phyloP scores from a whole-genome alignment of 2,329 filamentous ascomycete genomes.

The Chaetomiaceae sp. region DNA sequence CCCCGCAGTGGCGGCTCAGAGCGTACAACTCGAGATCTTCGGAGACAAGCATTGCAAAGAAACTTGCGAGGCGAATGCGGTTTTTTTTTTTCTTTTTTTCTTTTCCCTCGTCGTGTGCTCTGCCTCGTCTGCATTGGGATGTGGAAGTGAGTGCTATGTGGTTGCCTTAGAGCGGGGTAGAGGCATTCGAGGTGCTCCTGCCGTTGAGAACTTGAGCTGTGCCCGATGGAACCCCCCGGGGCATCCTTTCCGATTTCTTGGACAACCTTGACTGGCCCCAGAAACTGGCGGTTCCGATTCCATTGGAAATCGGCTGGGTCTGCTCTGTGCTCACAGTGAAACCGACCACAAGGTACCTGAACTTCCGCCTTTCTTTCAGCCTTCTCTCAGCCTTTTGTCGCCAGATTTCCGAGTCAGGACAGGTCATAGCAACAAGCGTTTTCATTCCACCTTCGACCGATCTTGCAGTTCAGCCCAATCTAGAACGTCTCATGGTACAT shows the following conservation, averaged over 20 bases:
- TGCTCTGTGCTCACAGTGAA: background rate
- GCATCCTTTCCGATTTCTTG: no score
- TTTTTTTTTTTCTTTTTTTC: no score
- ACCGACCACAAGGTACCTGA: background rate
- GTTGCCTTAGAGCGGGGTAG: no score
- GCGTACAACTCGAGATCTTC: background rate
- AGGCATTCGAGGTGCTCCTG: no score
- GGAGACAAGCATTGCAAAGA: background rate
- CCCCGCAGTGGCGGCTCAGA: slow-evolving; percentile 9
- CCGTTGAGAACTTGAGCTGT: no score
- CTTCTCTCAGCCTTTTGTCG: background rate
- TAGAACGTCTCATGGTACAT: background rate
- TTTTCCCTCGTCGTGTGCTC: no score
- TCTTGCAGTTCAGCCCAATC: background rate
- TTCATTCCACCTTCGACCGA: background rate
- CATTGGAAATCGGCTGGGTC: no score
- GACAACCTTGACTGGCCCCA: no score
- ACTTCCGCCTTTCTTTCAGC: background rate
- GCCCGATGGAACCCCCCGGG: no score
- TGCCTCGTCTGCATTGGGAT: background rate
- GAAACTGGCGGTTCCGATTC: no score
- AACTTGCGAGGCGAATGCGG: background rate
- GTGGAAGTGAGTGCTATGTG: no score
- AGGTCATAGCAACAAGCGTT: background rate
- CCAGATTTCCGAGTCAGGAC: background rate